phyloP scores from a whole-genome alignment of 805 yeast species.

The Torulaspora quercuum region DNA sequence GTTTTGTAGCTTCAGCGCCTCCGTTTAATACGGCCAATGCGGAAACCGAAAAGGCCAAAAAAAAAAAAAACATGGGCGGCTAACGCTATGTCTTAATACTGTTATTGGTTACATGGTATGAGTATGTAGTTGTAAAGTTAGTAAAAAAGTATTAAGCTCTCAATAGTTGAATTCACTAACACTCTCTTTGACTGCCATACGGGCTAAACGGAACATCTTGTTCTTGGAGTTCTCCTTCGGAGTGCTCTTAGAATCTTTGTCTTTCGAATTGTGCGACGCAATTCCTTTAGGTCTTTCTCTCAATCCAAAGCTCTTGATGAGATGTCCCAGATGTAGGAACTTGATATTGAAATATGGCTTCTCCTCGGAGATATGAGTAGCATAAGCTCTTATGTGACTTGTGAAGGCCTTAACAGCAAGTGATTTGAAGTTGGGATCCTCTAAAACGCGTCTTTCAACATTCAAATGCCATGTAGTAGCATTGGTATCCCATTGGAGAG shows the following conservation, averaged over 20 bases:
- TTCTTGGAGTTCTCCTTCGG: slow-evolving; percentile 51
- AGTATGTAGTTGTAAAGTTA: no score
- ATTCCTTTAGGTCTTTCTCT: slow-evolving; percentile 90
- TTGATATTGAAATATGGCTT: slow-evolving; percentile 78
- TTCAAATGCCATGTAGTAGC: slow-evolving; percentile 96
- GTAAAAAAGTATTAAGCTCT: no score
- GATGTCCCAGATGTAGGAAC: slow-evolving; percentile 85
- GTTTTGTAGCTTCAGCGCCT: no score
- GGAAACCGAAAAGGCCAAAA: background rate
- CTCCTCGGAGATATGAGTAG: slow-evolving; percentile 86
- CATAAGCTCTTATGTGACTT: slow-evolving; percentile 90
- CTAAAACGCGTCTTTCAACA: slow-evolving; percentile 83
- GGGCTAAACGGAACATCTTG: slow-evolving; percentile 74
- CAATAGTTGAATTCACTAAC: slow-evolving; percentile 69
- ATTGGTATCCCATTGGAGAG: slow-evolving; percentile 74
- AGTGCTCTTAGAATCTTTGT: slow-evolving; percentile 27
- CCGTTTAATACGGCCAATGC: no score
- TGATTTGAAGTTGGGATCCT: slow-evolving; percentile 54
- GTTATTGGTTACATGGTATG: background rate
- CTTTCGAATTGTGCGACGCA: slow-evolving; percentile 42
- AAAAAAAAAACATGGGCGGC: background rate
- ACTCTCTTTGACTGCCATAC: slow-evolving; percentile 57
- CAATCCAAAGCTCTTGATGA: slow-evolving; percentile 90
- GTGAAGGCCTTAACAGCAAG: slow-evolving; percentile 78
- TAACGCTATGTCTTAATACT: background rate